Conservation (phyloP, 2,329 filamentous ascomycete species). For the Phialocephala subalpina region DNA sequence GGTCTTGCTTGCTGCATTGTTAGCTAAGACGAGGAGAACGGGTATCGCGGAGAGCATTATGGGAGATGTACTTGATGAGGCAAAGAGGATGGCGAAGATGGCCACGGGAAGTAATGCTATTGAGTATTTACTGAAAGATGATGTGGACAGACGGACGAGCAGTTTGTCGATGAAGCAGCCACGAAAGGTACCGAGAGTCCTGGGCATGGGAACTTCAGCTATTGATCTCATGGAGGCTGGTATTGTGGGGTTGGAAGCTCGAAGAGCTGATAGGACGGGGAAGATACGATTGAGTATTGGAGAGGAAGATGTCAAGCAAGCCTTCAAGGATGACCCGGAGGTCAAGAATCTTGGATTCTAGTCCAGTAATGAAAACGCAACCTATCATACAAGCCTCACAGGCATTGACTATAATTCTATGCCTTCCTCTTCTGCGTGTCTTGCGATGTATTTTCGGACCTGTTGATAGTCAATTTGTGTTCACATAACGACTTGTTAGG, state of each 20-base stretch:
- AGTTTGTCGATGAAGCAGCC: constrained; percentile 18
- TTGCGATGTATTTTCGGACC: constrained; percentile 58
- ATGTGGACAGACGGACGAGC: constrained; percentile 5
- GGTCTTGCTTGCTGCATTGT: constrained; percentile 82
- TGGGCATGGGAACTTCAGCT: constrained; percentile 75
- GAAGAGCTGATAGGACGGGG: constrained; percentile 83
- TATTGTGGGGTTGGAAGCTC: constrained; percentile 83
- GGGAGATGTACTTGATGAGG: constrained; percentile 89
- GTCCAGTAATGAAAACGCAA: constrained; percentile 11
- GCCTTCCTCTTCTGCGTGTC: constrained; percentile 36
- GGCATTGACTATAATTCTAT: neutral
- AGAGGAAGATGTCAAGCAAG: constrained; percentile 89
- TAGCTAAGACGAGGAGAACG: constrained; percentile 80
- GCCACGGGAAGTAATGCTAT: constrained; percentile 67
- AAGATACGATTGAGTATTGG: constrained; percentile 87
- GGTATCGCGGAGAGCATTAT: constrained; percentile 88
- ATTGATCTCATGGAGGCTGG: constrained; percentile 88
- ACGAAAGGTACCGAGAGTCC: constrained; percentile 53
- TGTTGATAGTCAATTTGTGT: constrained; percentile 42
- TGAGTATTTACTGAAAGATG: constrained; percentile 57
- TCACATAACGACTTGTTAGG: neutral
- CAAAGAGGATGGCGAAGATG: constrained; percentile 71
- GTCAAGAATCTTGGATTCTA: constrained; percentile 64
- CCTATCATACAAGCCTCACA: constrained; percentile 20
- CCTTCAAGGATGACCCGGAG: constrained; percentile 87